Conservation (phyloP, 805 yeast genomes). For the Ogataea trehalophila region DNA sequence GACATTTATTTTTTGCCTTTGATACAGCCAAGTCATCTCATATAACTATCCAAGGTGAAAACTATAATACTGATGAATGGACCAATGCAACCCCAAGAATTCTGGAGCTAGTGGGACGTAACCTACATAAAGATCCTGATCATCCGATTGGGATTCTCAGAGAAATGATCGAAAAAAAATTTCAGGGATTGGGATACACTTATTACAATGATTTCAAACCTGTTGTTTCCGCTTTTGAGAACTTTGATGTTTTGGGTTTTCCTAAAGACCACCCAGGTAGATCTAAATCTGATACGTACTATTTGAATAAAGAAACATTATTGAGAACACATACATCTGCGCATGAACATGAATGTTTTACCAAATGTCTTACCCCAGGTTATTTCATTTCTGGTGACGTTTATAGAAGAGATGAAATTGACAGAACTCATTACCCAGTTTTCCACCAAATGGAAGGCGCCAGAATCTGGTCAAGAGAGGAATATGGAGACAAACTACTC, state of each 20-base stretch:
- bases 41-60: slow-evolving; percentile 39
- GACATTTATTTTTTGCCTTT: not conserved
- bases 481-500: slow-evolving; percentile 32
- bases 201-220: slow-evolving; percentile 79
- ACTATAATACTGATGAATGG: slow-evolving; percentile 64
- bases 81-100: slow-evolving; percentile 83
- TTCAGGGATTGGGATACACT: slow-evolving; percentile 65
- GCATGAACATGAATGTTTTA: slow-evolving; percentile 86
- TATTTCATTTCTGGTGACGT: slow-evolving; percentile 94
- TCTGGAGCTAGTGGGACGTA: slow-evolving; percentile 59
- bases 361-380: slow-evolving; percentile 65
- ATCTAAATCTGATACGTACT: slow-evolving; percentile 88
- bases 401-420: slow-evolving; percentile 92
- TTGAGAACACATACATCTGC: slow-evolving; percentile 96
- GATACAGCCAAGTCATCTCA: not conserved
- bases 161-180: slow-evolving; percentile 62
- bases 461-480: slow-evolving; percentile 64
- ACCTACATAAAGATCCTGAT: slow-evolving; percentile 63
- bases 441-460: slow-evolving; percentile 99
- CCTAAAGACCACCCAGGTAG: slow-evolving; percentile 93
- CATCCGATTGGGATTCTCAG: slow-evolving; percentile 92
- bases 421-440: slow-evolving; percentile 93
- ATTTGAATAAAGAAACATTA: slow-evolving; percentile 65
- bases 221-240: slow-evolving; percentile 73
- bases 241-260: slow-evolving; percentile 89